Conservation (phyloP, 1,284 basidiomycete species). For the Ceratorhiza oryzae-sativae region DNA sequence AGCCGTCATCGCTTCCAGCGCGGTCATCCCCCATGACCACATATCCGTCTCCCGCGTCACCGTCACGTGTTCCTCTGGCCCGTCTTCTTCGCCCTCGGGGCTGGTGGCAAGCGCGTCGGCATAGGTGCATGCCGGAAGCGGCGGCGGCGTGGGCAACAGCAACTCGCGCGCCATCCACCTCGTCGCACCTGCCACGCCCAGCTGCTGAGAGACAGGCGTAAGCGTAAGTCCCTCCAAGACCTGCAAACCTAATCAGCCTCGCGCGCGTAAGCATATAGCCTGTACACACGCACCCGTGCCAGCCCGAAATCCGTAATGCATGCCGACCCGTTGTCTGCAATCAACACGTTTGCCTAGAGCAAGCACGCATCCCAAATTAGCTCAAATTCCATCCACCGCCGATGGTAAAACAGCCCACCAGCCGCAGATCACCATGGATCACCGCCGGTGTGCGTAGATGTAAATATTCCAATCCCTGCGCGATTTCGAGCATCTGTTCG, state of each 20-base stretch:
- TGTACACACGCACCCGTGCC: slow-evolving; percentile 5
- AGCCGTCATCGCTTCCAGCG: slow-evolving; percentile 28
- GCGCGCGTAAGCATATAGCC: background rate
- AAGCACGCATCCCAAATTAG: background rate
- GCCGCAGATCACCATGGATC: slow-evolving; percentile 33
- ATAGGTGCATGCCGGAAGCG: slow-evolving; percentile 9
- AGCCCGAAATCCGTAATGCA: slow-evolving; percentile 34
- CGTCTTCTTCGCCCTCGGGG: slow-evolving; percentile 13
- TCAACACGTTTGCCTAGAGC: slow-evolving; percentile 29
- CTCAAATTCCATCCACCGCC: background rate
- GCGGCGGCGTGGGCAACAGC: slow-evolving; percentile 11
- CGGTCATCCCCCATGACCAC: slow-evolving; percentile 35
- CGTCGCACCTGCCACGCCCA: slow-evolving; percentile 25
- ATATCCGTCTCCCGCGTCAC: slow-evolving; percentile 37
- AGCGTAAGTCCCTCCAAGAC: slow-evolving; percentile 27
- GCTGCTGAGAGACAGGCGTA: slow-evolving; percentile 21
- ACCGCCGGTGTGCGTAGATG: slow-evolving; percentile 31
- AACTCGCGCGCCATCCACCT: slow-evolving; percentile 32
- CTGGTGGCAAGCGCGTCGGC: background rate
- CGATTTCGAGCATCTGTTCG: slow-evolving; percentile 14
- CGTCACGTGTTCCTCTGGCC: slow-evolving; percentile 11
- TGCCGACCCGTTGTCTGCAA: slow-evolving; percentile 23
- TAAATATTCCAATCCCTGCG: slow-evolving; percentile 30
- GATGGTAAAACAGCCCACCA: slow-evolving; percentile 7
- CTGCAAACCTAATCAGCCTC: slow-evolving; percentile 5